These are phyloP conservation scores for Blepharisma japonicum DNA, from an alignment of 73 alveolate species.

Conservation along the genomic window DNA sequence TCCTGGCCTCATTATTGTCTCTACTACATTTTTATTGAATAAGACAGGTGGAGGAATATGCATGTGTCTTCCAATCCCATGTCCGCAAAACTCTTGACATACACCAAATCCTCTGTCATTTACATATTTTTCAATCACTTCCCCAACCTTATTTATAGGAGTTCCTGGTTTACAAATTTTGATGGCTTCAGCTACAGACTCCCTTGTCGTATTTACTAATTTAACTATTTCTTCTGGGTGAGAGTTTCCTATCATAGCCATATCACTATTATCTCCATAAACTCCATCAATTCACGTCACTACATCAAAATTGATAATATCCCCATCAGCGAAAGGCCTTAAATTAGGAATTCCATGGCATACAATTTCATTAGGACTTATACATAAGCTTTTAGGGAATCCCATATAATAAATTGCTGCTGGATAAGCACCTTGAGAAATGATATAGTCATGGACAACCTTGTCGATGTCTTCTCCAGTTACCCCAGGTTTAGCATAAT, in stretches of 20 bases:
- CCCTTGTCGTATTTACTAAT: slow-evolving; percentile 73
- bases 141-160: slow-evolving; percentile 72
- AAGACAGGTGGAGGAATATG: slow-evolving; percentile 85
- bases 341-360: slow-evolving; percentile 92
- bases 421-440: slow-evolving; percentile 84
- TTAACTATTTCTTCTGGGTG: slow-evolving; percentile 67
- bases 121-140: slow-evolving; percentile 65
- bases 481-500: slow-evolving; percentile 76
- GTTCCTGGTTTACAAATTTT: slow-evolving; percentile 86
- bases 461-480: slow-evolving; percentile 88
- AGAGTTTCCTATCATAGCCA: slow-evolving; percentile 74
- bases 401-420: slow-evolving; percentile 84
- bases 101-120: slow-evolving; percentile 65
- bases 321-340: slow-evolving; percentile 81
- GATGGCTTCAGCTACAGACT: slow-evolving; percentile 72
- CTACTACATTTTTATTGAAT: slow-evolving; percentile 53
- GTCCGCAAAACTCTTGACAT: slow-evolving; percentile 83
- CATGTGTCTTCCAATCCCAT: slow-evolving; percentile 87
- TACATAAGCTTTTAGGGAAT: slow-evolving; percentile 92
- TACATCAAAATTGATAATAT: slow-evolving; percentile 84
- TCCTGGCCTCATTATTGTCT: slow-evolving; percentile 77
- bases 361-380: slow-evolving; percentile 87
- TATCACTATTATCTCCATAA: slow-evolving; percentile 88
- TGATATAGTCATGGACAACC: slow-evolving; percentile 78
- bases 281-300: slow-evolving; percentile 77